phyloP scores from a whole-genome alignment of 2,329 filamentous ascomycete genomes.

The Penicillium sp. region DNA sequence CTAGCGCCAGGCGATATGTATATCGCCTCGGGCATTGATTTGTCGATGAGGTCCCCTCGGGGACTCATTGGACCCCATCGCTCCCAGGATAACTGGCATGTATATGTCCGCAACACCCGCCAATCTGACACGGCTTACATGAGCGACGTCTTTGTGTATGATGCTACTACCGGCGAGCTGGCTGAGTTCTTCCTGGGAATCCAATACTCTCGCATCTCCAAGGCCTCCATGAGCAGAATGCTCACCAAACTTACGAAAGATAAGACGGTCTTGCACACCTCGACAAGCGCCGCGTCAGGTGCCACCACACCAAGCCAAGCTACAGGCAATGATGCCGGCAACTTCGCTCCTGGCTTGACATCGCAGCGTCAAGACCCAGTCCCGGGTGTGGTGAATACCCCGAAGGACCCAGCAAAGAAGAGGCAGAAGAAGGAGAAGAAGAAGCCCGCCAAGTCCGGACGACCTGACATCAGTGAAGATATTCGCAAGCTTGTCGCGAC shows the following conservation, averaged over 20 bases:
- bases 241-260: slow-evolving; percentile 8
- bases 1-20: slow-evolving; percentile 29
- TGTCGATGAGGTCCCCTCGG: slow-evolving; percentile 30
- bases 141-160: slow-evolving; percentile 40
- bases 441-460: not conserved
- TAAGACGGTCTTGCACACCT: not conserved
- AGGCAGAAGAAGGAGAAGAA: not conserved
- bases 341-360: not conserved
- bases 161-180: slow-evolving; percentile 27
- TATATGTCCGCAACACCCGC: not conserved
- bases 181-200: slow-evolving; percentile 37
- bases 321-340: not conserved
- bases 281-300: not conserved
- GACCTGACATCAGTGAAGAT: not conserved
- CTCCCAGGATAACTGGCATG: slow-evolving; percentile 17
- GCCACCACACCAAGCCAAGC: not conserved
- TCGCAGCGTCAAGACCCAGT: not conserved
- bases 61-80: slow-evolving; percentile 7
- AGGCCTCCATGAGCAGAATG: slow-evolving; percentile 22
- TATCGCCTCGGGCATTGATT: slow-evolving; percentile 35
- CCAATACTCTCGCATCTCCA: slow-evolving; percentile 29
- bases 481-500: slow-evolving; percentile 9
- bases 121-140: slow-evolving; percentile 18
- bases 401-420: not conserved
- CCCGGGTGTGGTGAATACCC: not conserved